Evolutionary conservation across 2,329 filamentous ascomycete species (phyloP).

Genomic region (Blastomyces parvus): DNA sequence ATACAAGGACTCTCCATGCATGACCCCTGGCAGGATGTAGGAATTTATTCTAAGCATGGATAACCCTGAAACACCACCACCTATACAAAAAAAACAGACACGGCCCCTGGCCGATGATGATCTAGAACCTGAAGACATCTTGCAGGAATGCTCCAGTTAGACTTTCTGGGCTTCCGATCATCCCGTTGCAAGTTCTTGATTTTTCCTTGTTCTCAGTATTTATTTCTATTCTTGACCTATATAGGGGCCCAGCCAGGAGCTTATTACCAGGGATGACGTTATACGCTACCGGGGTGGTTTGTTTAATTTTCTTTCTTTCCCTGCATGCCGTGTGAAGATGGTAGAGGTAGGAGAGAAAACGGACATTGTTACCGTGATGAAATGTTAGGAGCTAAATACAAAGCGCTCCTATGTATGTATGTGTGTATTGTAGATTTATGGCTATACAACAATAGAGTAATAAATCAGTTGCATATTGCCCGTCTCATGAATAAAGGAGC

Average conservation of each 20-base stretch:
- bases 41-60: background rate
- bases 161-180: background rate
- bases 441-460: no score
- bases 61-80: background rate
- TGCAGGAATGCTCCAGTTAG: background rate
- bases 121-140: background rate
- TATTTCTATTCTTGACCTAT: background rate
- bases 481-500: no score
- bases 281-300: background rate
- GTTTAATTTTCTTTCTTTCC: no score
- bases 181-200: background rate
- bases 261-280: background rate
- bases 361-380: no score
- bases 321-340: no score
- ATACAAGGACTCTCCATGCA: no score
- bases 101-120: background rate
- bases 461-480: no score
- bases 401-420: no score
- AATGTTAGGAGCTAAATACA: no score
- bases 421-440: no score
- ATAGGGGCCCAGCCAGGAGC: background rate
- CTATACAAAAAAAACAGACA: background rate
- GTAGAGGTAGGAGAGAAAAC: background rate
- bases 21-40: background rate
- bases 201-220: background rate